These are phyloP conservation scores for Actinidia polygama DNA, from an alignment of 179 eudicot genomes.

Conservation along the genomic window DNA sequence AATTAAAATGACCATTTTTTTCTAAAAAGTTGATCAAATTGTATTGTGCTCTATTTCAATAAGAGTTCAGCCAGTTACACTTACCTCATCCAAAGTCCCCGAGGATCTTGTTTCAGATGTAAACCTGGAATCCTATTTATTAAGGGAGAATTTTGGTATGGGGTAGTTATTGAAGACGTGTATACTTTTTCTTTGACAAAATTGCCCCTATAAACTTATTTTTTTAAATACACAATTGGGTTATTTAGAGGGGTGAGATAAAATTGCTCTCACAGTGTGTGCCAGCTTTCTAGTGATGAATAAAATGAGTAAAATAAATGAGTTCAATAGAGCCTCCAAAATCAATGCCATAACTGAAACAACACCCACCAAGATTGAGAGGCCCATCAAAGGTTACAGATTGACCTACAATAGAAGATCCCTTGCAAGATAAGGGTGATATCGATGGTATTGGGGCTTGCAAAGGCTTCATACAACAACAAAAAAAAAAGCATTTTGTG, in stretches of 20 bases:
- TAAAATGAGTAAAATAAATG: neutral
- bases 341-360: slow-evolving; percentile 14
- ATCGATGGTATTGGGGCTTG: slow-evolving; percentile 39
- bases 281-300: neutral
- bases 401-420: slow-evolving; percentile 48
- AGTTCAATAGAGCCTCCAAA: neutral
- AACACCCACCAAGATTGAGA: slow-evolving; percentile 47
- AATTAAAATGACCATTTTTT: neutral
- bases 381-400: slow-evolving; percentile 52
- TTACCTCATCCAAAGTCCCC: slow-evolving; percentile 51
- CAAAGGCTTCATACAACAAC: slow-evolving; percentile 47
- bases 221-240: too few relatives aligned
- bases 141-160: too few relatives aligned
- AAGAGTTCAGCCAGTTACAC: slow-evolving; percentile 25
- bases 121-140: slow-evolving; percentile 35
- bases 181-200: too few relatives aligned
- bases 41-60: neutral
- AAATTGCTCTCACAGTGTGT: too few relatives aligned
- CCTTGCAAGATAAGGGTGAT: slow-evolving; percentile 44
- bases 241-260: too few relatives aligned
- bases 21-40: neutral
- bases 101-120: slow-evolving; percentile 44
- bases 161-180: too few relatives aligned
- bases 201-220: too few relatives aligned
- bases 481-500: slow-evolving; percentile 20